Percentiles rank a stretch among this genome's conserved stretches.
phyloP scores from a whole-genome alignment of 179 eudicot species.

The Spergularia azorica region DNA sequence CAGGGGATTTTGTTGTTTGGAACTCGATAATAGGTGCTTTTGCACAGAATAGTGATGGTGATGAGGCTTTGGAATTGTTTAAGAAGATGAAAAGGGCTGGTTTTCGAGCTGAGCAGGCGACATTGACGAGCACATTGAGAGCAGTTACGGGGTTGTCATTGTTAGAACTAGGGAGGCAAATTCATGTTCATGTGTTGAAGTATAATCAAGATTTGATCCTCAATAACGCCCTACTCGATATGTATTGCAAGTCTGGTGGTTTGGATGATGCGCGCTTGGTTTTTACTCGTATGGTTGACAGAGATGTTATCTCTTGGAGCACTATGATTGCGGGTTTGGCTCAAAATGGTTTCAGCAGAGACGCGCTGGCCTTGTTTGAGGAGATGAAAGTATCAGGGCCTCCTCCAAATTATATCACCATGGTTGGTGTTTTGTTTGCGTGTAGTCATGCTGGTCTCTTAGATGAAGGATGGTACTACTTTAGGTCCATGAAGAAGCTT shows the following conservation, averaged over 20 bases:
- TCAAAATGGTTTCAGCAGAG: conserved; percentile 61
- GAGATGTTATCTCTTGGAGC: conserved; percentile 70
- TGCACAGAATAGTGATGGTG: conserved; percentile 61
- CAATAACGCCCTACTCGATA: conserved; percentile 64
- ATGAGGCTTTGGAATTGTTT: conserved; percentile 57
- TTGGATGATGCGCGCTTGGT: conserved; percentile 45
- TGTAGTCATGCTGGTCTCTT: conserved; percentile 75
- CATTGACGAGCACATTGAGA: conserved; percentile 60
- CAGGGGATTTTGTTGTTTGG: conserved; percentile 66
- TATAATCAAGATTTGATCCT: conserved; percentile 57
- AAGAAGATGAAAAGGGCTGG: conserved; percentile 59
- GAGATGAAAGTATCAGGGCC: conserved; percentile 38
- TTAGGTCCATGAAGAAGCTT: conserved; percentile 50
- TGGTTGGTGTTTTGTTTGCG: conserved; percentile 64
- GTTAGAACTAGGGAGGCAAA: conserved; percentile 60
- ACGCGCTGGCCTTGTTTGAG: conserved; percentile 52
- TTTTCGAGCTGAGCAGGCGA: conserved; percentile 50
- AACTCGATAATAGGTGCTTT: conserved; percentile 70
- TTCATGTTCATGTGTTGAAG: conserved; percentile 67
- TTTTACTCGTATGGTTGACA: conserved; percentile 46
- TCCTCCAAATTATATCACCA: conserved; percentile 51
- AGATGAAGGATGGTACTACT: conserved; percentile 47
- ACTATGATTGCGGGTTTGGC: conserved; percentile 69
- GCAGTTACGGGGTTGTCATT: conserved; percentile 59
- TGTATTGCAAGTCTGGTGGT: conserved; percentile 77